Conservation (phyloP, 2,329 filamentous ascomycete species). For the Bipolaris gigantea region DNA sequence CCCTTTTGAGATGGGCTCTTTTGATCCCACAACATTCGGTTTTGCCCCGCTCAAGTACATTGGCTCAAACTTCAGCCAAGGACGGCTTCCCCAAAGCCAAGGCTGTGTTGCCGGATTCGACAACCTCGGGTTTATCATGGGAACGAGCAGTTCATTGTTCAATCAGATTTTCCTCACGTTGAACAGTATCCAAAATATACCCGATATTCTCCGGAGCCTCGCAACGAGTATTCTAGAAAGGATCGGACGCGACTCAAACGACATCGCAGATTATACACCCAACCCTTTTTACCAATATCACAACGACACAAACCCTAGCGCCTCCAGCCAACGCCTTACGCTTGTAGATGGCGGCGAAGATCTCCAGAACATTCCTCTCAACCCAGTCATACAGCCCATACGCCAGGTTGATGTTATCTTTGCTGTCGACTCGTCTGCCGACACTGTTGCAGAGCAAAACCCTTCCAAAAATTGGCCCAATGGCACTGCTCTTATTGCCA, state of each 20-base stretch:
- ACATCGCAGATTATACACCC: slow-evolving; percentile 72
- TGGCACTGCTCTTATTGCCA: slow-evolving; percentile 72
- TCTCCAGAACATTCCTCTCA: slow-evolving; percentile 75
- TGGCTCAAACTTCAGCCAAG: slow-evolving; percentile 71
- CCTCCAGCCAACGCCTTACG: slow-evolving; percentile 59
- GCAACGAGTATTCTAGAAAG: slow-evolving; percentile 56
- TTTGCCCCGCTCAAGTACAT: slow-evolving; percentile 72
- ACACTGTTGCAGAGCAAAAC: slow-evolving; percentile 54
- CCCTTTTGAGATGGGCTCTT: slow-evolving; percentile 77
- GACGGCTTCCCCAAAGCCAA: slow-evolving; percentile 58
- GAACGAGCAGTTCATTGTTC: slow-evolving; percentile 82
- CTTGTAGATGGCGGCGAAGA: slow-evolving; percentile 81
- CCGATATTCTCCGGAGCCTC: slow-evolving; percentile 55
- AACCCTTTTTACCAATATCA: slow-evolving; percentile 76
- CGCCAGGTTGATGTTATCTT: slow-evolving; percentile 79
- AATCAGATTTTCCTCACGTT: slow-evolving; percentile 73
- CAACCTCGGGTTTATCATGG: slow-evolving; percentile 80
- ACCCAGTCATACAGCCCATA: slow-evolving; percentile 74
- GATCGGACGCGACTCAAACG: slow-evolving; percentile 63
- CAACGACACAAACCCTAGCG: slow-evolving; percentile 60
- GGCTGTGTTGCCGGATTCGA: slow-evolving; percentile 79
- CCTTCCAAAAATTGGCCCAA: slow-evolving; percentile 67
- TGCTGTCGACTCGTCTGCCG: slow-evolving; percentile 75
- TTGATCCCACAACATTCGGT: slow-evolving; percentile 70
- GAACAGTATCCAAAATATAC: slow-evolving; percentile 55